A percentile compares a stretch with the other conserved stretches of the same genome.
Evolutionary conservation across 2,329 filamentous ascomycete species (phyloP).

Genomic region (Clathrospora elynae): DNA sequence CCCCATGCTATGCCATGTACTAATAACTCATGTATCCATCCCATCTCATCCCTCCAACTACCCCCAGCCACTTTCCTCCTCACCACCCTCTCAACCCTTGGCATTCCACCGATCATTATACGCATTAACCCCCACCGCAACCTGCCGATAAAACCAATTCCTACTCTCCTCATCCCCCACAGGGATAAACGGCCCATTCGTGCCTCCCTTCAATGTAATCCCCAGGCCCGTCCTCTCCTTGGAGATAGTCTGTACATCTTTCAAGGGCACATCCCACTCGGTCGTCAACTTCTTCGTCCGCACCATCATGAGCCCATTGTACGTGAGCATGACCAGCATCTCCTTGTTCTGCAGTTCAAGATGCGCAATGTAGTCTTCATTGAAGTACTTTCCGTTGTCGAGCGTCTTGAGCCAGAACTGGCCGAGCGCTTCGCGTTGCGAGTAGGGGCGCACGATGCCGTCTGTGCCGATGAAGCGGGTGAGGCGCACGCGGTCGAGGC

Average conservation of each 20-base stretch:
- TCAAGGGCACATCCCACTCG: slow-evolving; percentile 95
- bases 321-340: slow-evolving; percentile 72
- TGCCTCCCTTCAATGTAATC: slow-evolving; percentile 83
- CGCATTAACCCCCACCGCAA: slow-evolving; percentile 69
- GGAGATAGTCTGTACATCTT: slow-evolving; percentile 93
- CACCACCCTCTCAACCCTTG: slow-evolving; percentile 55
- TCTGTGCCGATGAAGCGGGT: slow-evolving; percentile 90
- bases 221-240: slow-evolving; percentile 96
- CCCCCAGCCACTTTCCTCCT: slow-evolving; percentile 1
- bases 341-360: slow-evolving; percentile 88
- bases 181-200: slow-evolving; percentile 92
- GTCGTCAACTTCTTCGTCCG: slow-evolving; percentile 81
- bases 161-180: slow-evolving; percentile 81
- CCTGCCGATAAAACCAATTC: slow-evolving; percentile 70
- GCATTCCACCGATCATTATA: slow-evolving; percentile 71
- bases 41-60: not conserved
- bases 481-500: slow-evolving; percentile 91
- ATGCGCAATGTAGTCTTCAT: slow-evolving; percentile 96
- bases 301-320: slow-evolving; percentile 82
- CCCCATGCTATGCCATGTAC: slow-evolving; percentile 11
- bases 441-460: slow-evolving; percentile 92
- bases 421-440: slow-evolving; percentile 89
- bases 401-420: slow-evolving; percentile 99
- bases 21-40: slow-evolving; percentile 4
- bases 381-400: slow-evolving; percentile 96